Evolutionary conservation across 192 early-diverging fungal species (phyloP), one percentile per base, ranked within the genome.

Genomic region (Helicostylum pulchrum): DNA sequence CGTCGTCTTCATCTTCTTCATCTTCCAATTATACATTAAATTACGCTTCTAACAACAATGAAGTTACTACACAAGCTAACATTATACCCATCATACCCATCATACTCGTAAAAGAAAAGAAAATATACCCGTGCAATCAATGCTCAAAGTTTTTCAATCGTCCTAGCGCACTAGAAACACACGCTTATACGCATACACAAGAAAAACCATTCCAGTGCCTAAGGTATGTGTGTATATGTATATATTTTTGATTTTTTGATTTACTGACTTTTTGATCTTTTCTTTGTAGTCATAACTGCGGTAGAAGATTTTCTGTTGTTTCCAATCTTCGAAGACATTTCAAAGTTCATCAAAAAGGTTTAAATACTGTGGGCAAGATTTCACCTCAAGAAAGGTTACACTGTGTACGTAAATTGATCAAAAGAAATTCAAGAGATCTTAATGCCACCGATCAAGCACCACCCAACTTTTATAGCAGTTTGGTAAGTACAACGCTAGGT

Each of bases 241-340:
- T 20, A 3, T 53, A 7, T 31, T 11, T 42, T 31, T 57, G 3
- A 39, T 57, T 42, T 20, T 31, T 53, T 34, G 8, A 17, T 9
- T 56, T 36, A 36, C 32, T 23, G 21, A 53, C 30, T 53, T 31
- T 10, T 2, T 53, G 3, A 12, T 30, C 10, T 50, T n/a, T n/a
- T 21, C 36, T 20, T 17, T 36, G n/a, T 21, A 65, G 64, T 21
- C 21, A 15, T 36, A 61, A 78, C 26, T 87, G 85, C 57, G 79
- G 76, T 39, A 79, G 82, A 70, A 66, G 73, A 45, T 87, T 87
- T 60, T 83, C 85, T 23, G 85, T 87, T 21, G 74, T 85, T 67
- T 86, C 84, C 68, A 87, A 87, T 61, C 62, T 87, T 64, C 70
- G 85, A 20, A 76, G 85, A 8, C 85, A 87, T 61, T 77, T 77